phyloP scores from a whole-genome alignment of 305 asterid genomes.

The Ajuga reptans region DNA sequence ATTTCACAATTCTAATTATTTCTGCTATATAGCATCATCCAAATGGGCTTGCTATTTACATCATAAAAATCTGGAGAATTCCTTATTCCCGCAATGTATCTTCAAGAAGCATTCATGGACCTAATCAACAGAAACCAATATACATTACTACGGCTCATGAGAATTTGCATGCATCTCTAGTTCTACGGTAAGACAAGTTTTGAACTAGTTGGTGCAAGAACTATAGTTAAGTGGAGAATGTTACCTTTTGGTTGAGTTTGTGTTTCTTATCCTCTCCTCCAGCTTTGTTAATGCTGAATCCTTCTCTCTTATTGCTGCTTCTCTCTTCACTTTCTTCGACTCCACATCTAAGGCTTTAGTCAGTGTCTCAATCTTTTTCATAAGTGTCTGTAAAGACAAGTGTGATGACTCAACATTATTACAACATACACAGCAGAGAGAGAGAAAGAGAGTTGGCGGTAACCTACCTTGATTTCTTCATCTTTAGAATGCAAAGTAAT shows the following conservation, averaged over 20 bases:
- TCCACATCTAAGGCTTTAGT: conserved; percentile 61
- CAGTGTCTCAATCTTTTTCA: conserved; percentile 53
- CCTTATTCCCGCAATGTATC: conserved; percentile 9
- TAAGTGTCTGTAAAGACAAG: conserved; percentile 42
- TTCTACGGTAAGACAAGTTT: not conserved
- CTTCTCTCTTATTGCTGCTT: conserved; percentile 49
- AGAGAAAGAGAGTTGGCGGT: not conserved
- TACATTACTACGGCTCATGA: not conserved
- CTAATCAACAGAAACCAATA: conserved; percentile 28
- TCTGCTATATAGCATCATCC: conserved; percentile 24
- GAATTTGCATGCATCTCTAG: not conserved
- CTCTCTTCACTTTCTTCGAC: conserved; percentile 58
- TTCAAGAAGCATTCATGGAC: conserved; percentile 37
- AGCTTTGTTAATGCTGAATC: conserved; percentile 31
- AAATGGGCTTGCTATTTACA: conserved; percentile 21
- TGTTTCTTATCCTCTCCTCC: conserved; percentile 36
- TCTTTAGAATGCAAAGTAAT: conserved; percentile 47
- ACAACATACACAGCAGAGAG: not conserved
- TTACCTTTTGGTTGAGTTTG: conserved; percentile 46
- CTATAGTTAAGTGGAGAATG: not conserved
- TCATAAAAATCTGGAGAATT: conserved; percentile 4
- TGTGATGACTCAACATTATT: not conserved
- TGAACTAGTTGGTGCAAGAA: not conserved
- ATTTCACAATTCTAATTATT: conserved; percentile 22
- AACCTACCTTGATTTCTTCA: conserved; percentile 66